These are phyloP conservation scores for Theobroma grandiflorum DNA, from an alignment of 441 rosid species.

Conservation along the genomic window DNA sequence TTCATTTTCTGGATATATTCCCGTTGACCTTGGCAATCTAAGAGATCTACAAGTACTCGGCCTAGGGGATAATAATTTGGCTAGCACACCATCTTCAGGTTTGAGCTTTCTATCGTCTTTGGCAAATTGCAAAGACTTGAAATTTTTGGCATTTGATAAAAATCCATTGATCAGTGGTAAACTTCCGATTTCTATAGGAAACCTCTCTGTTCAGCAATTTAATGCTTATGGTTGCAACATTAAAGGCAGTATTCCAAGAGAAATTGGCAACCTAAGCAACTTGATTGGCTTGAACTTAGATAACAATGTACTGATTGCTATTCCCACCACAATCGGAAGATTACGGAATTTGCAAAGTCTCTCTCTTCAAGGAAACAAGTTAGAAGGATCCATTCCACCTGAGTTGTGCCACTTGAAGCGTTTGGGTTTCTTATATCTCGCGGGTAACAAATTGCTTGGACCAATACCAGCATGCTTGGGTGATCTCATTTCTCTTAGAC, in stretches of 20 bases:
- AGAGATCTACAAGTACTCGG: not conserved
- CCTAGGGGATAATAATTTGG: not conserved
- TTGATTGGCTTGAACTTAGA: not conserved
- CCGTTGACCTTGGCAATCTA: not conserved
- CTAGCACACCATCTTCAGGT: not conserved
- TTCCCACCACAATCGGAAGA: constrained; percentile 20
- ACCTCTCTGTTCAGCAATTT: not conserved
- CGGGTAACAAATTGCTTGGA: not conserved
- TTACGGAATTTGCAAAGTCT: constrained; percentile 1
- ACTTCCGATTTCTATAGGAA: not conserved
- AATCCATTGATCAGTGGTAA: not conserved
- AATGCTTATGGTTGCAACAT: not conserved
- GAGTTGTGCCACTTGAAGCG: not conserved
- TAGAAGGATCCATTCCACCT: not conserved
- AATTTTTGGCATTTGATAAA: not conserved
- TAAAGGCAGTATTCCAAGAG: not conserved
- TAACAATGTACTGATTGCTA: not conserved
- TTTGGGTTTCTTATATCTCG: not conserved
- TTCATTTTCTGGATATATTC: not conserved
- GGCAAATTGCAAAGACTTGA: not conserved
- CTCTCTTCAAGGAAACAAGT: not conserved
- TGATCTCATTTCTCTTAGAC: not conserved
- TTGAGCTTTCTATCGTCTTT: not conserved
- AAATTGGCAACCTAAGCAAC: not conserved
- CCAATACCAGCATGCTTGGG: not conserved